Base-by-base conservation (phyloP, 2,329 filamentous ascomycete genomes). In the Xylaria sp. region DNA sequence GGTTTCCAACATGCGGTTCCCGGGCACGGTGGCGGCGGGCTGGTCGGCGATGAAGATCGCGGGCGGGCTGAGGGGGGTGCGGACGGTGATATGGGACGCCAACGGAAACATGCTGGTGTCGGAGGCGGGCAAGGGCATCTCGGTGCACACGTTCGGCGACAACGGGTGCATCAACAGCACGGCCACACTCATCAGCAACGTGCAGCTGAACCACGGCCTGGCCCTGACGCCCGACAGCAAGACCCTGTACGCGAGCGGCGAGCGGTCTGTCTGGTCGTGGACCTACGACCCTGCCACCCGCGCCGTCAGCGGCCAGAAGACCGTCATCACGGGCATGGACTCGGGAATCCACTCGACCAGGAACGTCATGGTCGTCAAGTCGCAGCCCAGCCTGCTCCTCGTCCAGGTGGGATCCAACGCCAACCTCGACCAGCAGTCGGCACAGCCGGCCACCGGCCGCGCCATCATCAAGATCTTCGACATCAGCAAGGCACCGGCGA, bases 231-330 rank as follows among this genome's bases (percentile, higher is more conserved):
- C 77, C 1, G 77, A 78, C 53, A 74, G 77, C 53, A 74, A 63
- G 64, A 77, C 74, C 9, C 59, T 80, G 27, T 78, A 78, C 54
- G 77, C 77, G 35, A 76, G 74, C 55, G 75, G 74, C 38, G 74
- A 77, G 68, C 75, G 73, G 15, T 72, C 75, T 1, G 82, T 83
- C 7, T 88, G 80, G 71, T 77, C 81, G 23, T 89, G 85, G 83
- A 73, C 75, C 35, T 90, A 90, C 69, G 79, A 88, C 70, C 71
- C 82, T 8, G 71, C 72, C 5, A 75, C 79, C 5, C 76, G 78
- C 54, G 81, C 81, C 11, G 80, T 81, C 44, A 76, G 76, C 47
- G 76, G 75, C 58, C 78, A 81, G 60, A 75, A 75, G 68, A 75
- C 76, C 4, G 71, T 78, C 17, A 70, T 80, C 19, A 71, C 67